Evolutionary conservation across 495 filamentous ascomycete genomes (phyloP), one percentile per base, ranked within the genome.

Genomic region (Neurospora africana): DNA sequence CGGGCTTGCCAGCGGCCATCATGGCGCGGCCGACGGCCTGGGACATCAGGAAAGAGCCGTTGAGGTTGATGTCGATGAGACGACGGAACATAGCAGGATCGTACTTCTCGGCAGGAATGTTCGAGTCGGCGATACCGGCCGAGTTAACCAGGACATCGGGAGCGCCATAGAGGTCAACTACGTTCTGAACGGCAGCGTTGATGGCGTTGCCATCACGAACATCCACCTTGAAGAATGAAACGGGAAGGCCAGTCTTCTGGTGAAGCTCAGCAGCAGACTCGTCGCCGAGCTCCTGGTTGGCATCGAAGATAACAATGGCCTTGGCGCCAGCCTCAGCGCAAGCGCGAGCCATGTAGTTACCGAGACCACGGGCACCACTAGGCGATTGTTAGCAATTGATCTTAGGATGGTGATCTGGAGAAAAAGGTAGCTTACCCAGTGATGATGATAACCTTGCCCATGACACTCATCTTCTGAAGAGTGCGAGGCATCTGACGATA

Each of bases 121-220:
- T 86, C 79, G 83, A 85, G 70, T 93, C 91, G 74, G 93, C 92
- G 72, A 96, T 93, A 75, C 93, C 93, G 38, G 93, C 93, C 70
- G 91, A 91, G 81, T 92, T 94, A 82, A 96, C 86, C 19, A 93
- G 83, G 30, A 94, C 90, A 71, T 94, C 88, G 21, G 93, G 83
- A 6, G 86, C 82, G 69, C 88, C 91, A 72, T 90, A 88, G 71
- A 88, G 84, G 43, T 85, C 80, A n/a, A 87, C 82, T 23, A 89
- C 83, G 40, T 86, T 81, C 71, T 87, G 82, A 70, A 91, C 89
- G 58, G 91, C 84, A 36, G 86, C 86, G 38, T 87, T 84, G 70
- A 91, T 88, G 21, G 88, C 87, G 27, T 82, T 81, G 8, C 83
- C 87, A 68, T 93, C 89, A 74, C 90, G 90, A 39, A 93, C 89